Conservation (phyloP, 176 grass and related monocot genomes). For the Oryza punctata region DNA sequence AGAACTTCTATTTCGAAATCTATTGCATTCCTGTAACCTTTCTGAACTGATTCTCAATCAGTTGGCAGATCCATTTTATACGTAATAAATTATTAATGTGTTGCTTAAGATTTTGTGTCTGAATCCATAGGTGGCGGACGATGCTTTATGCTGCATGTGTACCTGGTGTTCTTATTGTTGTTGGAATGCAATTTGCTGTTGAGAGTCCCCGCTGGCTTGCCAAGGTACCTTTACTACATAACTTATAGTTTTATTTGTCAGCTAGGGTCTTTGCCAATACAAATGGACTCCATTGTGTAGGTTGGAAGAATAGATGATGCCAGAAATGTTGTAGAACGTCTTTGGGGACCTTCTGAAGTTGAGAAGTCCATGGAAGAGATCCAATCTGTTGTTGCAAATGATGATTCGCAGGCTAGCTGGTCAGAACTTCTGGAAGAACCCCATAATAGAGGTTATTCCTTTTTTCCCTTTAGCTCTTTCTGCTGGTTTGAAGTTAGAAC, state of each 20-base stretch:
- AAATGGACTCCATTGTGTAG: constrained; percentile 49
- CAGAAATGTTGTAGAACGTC: constrained; percentile 56
- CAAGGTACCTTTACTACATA: constrained; percentile 57
- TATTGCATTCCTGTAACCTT: constrained; percentile 8
- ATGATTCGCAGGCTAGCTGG: constrained; percentile 69
- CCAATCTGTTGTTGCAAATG: constrained; percentile 58
- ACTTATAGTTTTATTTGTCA: constrained; percentile 19
- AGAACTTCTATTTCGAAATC: not conserved
- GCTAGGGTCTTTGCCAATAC: constrained; percentile 6
- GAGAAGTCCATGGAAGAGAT: constrained; percentile 89
- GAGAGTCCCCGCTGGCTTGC: constrained; percentile 95
- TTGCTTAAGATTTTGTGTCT: constrained; percentile 18
- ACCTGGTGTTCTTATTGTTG: constrained; percentile 72
- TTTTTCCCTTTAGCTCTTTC: not conserved
- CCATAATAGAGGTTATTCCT: constrained; percentile 70
- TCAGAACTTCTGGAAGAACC: constrained; percentile 78
- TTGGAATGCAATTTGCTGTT: constrained; percentile 96
- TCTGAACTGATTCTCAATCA: constrained; percentile 19
- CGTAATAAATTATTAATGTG: constrained; percentile 4
- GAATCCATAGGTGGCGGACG: constrained; percentile 74
- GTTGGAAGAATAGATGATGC: constrained; percentile 88
- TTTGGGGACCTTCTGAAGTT: constrained; percentile 80
- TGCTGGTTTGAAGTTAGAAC: not conserved
- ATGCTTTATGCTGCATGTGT: constrained; percentile 92
- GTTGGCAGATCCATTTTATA: constrained; percentile 1